phyloP scores from a whole-genome alignment of 2,329 filamentous ascomycete genomes.

The Plectosphaerella sp. region DNA sequence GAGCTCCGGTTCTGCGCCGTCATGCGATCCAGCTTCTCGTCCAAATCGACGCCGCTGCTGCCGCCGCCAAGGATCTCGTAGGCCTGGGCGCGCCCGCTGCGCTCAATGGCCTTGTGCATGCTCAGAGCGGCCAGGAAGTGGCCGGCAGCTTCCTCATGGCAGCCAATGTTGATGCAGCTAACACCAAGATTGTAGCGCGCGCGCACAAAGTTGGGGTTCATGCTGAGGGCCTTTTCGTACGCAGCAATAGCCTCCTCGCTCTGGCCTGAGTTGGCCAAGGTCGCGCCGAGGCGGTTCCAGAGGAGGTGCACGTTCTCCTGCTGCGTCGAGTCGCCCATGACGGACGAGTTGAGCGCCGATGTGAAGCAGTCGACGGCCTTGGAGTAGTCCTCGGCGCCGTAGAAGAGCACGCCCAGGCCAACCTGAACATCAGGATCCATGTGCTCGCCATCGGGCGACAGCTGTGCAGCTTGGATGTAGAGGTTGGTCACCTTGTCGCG shows the following conservation, averaged over 20 bases:
- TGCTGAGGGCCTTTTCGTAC: conserved; percentile 85
- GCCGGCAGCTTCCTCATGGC: conserved; percentile 81
- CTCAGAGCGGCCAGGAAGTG: conserved; percentile 87
- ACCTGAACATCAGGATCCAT: conserved; percentile 99
- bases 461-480: conserved; percentile 88
- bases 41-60: conserved; percentile 45
- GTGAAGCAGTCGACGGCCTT: conserved; percentile 99
- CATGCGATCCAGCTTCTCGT: conserved; percentile 79
- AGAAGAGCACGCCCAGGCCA: conserved; percentile 93
- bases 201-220: conserved; percentile 94
- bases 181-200: conserved; percentile 96
- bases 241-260: conserved; percentile 95
- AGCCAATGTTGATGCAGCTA: conserved; percentile 95
- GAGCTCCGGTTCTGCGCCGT: conserved; percentile 94
- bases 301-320: conserved; percentile 85
- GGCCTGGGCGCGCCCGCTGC: conserved; percentile 76
- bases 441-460: conserved; percentile 85
- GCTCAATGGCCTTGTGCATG: conserved; percentile 94
- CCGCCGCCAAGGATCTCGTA: conserved; percentile 67
- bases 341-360: conserved; percentile 79
- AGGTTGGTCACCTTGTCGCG: conserved; percentile 87
- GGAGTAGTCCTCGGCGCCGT: conserved; percentile 95
- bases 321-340: conserved; percentile 78
- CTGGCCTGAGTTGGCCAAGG: conserved; percentile 88
- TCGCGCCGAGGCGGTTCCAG: conserved; percentile 96